Evolutionary conservation across 495 filamentous ascomycete genomes (phyloP), one percentile per base, ranked within the genome.

Genomic region (Thozetella sp.): DNA sequence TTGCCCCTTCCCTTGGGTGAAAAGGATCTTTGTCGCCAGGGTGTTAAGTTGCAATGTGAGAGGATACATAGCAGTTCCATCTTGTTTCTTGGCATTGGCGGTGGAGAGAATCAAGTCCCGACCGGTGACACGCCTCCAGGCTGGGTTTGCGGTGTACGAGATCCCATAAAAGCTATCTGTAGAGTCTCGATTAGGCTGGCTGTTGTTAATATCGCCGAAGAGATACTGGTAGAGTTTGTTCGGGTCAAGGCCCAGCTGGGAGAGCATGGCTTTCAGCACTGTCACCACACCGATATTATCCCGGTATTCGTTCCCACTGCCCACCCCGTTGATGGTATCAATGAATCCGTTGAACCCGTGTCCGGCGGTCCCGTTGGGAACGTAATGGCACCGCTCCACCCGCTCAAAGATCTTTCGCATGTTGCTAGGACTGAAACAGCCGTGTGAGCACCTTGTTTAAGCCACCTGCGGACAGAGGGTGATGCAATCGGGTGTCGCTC

Each of bases 321-420:
- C 59, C 51, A 67, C 65, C 27, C 59, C n/a, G n/a, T n/a, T n/a
- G n/a, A n/a, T 68, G 10, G 66, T 68, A 26, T 76, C 61, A 17
- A 78, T 55, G 55, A 62, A 76, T 12, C 75, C 73, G 15, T 64
- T 59, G 63, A 76, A 79, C 25, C 77, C 77, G 26, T 79, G 77
- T 12, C 67, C 73, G 0, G 64, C 55, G 22, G 71, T 70, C 0
- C 65, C 67, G 12, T 65, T 53, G 1, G 65, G 60, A 1, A 76
- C 51, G 46, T 78, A 79, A 23, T 74, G 48, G 45, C 71, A 76
- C 34, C 65, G 71, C 26, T 78, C 73, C 27, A 77, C 73, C 25
- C 65, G 62, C n/a, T 59, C 57, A 22, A 70, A 71, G 40, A 73
- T 64, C 59, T 70, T 67, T 3, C 67, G 61, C 75, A 78, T 76